Conservation (phyloP, 2,329 filamentous ascomycete species). For the Pestalotiopsis sp. region DNA sequence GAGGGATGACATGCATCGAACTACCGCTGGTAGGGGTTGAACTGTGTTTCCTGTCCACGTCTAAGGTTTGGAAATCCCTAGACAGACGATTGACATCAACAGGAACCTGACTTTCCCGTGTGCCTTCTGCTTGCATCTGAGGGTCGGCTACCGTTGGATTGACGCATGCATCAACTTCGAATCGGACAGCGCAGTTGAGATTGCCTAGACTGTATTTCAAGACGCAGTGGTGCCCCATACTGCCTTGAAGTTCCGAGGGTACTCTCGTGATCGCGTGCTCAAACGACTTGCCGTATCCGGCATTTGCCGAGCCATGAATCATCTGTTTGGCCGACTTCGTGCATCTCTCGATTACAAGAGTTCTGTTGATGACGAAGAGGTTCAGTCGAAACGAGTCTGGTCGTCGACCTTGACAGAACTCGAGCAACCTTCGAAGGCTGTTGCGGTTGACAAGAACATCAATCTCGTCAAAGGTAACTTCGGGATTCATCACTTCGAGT, state of each 20-base stretch:
- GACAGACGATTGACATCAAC: neutral
- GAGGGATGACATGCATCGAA: neutral
- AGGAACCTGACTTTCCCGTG: neutral
- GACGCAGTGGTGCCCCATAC: neutral
- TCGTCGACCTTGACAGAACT: constrained; percentile 21
- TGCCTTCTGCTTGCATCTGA: neutral
- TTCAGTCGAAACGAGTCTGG: constrained; percentile 22
- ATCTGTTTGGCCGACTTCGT: constrained; percentile 10
- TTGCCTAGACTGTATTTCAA: neutral
- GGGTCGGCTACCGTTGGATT: neutral
- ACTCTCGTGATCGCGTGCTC: neutral
- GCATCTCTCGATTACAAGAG: constrained; percentile 21
- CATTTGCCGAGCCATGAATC: neutral
- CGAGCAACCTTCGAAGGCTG: constrained; percentile 26
- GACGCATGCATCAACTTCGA: neutral
- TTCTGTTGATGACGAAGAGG: constrained; percentile 15
- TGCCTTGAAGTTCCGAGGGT: neutral
- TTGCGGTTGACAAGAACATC: constrained; percentile 34
- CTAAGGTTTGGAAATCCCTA: neutral
- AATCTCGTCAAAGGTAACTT: constrained; percentile 27
- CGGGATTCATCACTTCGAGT: constrained; percentile 24
- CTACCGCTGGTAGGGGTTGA: neutral
- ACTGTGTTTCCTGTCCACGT: neutral
- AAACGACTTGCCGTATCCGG: constrained; percentile 1
- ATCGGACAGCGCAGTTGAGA: neutral